Evolutionary conservation across 2,329 filamentous ascomycete species (phyloP).

Genomic region (Fusarium drepaniforme): DNA sequence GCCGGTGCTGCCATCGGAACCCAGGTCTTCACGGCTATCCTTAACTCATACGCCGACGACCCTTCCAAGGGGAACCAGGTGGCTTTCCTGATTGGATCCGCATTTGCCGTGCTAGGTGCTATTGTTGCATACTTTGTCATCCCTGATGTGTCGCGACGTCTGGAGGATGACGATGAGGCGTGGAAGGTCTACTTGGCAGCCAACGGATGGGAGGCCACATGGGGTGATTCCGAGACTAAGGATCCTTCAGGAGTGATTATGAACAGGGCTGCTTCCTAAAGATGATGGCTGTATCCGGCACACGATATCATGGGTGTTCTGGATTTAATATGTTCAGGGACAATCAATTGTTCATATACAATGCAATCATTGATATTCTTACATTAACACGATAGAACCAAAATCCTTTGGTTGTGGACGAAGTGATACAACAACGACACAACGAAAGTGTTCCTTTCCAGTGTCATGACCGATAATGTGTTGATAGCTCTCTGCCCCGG

Average conservation of each 20-base stretch:
- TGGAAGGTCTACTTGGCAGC: constrained; percentile 47
- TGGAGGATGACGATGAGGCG: constrained; percentile 46
- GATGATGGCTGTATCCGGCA: background rate
- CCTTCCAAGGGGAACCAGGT: constrained; percentile 60
- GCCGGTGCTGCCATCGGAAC: constrained; percentile 64
- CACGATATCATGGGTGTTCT: background rate
- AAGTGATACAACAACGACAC: background rate
- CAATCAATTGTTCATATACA: background rate
- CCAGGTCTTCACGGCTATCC: constrained; percentile 63
- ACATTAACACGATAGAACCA: background rate
- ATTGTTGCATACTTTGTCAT: constrained; percentile 40
- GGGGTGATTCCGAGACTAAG: constrained; percentile 44
- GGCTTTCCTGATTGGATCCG: constrained; percentile 63
- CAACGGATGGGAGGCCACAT: constrained; percentile 45
- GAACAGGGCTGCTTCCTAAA: constrained; percentile 11
- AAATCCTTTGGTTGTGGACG: background rate
- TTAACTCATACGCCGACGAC: constrained; percentile 55
- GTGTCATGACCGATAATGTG: background rate
- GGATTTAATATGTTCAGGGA: background rate
- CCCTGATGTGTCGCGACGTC: constrained; percentile 40
- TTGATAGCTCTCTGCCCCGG: background rate
- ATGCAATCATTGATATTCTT: background rate
- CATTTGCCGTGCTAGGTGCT: constrained; percentile 60
- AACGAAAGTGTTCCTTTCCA: background rate
- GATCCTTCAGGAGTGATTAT: constrained; percentile 38